A percentile compares a stretch with the other conserved stretches of the same genome.
Conservation (phyloP, 352 stramenopile genomes). For the Phytophthora ohioensis region DNA sequence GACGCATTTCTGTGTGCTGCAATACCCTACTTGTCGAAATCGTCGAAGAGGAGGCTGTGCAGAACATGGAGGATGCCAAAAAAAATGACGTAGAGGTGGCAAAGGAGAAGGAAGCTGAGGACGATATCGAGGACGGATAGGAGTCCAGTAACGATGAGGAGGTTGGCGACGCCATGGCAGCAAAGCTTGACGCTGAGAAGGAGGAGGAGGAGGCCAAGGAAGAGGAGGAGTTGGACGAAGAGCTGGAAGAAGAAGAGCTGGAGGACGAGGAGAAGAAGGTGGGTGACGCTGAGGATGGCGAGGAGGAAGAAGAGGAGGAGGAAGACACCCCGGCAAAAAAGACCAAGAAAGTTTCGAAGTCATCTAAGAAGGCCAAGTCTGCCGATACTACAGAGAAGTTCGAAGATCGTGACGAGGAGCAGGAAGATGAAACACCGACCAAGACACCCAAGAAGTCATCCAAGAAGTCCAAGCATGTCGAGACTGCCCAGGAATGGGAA, state of each 20-base stretch:
- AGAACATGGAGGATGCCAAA: constrained; percentile 37
- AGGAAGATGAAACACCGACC: constrained; percentile 4
- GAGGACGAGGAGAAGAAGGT: constrained; percentile 22
- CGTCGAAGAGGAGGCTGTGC: constrained; percentile 35
- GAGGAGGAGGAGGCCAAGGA: constrained; percentile 25
- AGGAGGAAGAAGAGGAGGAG: constrained; percentile 26
- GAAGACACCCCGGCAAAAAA: constrained; percentile 9
- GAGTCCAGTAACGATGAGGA: constrained; percentile 31
- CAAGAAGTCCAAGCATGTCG: constrained; percentile 4
- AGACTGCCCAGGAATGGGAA: not conserved
- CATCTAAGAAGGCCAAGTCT: constrained; percentile 11
- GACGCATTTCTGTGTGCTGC: too few relatives aligned
- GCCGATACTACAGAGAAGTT: constrained; percentile 3
- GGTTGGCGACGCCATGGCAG: constrained; percentile 25
- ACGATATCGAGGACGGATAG: constrained; percentile 37
- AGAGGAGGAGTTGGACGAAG: constrained; percentile 13
- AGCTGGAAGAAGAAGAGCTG: constrained; percentile 21
- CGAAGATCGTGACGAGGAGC: constrained; percentile 9
- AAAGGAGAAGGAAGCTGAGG: constrained; percentile 37
- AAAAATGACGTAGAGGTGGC: constrained; percentile 24
- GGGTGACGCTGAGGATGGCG: constrained; percentile 14
- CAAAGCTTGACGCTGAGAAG: constrained; percentile 31
- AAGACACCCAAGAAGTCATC: constrained; percentile 14
- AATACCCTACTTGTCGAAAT: not conserved
- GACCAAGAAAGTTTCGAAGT: not conserved